phyloP scores from a whole-genome alignment of 306 rosid genomes.

The Betula pendula region DNA sequence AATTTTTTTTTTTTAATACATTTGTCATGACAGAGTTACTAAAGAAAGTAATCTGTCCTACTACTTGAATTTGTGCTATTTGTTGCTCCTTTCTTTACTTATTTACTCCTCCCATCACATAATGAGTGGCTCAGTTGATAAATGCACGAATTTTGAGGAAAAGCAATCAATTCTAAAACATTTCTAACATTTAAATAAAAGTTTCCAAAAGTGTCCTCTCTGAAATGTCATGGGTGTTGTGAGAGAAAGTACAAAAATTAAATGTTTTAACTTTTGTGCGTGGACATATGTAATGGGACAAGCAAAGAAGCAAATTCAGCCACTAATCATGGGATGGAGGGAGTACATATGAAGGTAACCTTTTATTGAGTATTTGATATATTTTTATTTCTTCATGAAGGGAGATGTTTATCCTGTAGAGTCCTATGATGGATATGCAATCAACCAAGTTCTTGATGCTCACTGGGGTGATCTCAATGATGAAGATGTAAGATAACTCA shows the following conservation, averaged over 20 bases:
- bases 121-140: background rate
- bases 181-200: background rate
- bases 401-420: conserved; percentile 96
- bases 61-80: background rate
- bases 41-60: background rate
- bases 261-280: background rate
- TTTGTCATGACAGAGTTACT: background rate
- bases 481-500: conserved; percentile 66
- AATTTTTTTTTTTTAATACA: background rate
- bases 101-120: background rate
- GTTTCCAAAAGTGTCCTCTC: background rate
- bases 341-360: background rate
- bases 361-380: conserved; percentile 1
- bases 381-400: conserved; percentile 34
- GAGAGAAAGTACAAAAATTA: background rate
- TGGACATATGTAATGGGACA: background rate
- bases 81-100: background rate
- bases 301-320: background rate
- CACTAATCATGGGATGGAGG: background rate
- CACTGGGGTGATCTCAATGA: conserved; percentile 86
- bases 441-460: conserved; percentile 80
- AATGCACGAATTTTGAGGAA: background rate
- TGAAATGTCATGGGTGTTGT: background rate
- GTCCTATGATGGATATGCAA: conserved; percentile 48
- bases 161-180: background rate